phyloP scores from a whole-genome alignment of 2,329 filamentous ascomycete species.

The Exophiala xenobiotica region DNA sequence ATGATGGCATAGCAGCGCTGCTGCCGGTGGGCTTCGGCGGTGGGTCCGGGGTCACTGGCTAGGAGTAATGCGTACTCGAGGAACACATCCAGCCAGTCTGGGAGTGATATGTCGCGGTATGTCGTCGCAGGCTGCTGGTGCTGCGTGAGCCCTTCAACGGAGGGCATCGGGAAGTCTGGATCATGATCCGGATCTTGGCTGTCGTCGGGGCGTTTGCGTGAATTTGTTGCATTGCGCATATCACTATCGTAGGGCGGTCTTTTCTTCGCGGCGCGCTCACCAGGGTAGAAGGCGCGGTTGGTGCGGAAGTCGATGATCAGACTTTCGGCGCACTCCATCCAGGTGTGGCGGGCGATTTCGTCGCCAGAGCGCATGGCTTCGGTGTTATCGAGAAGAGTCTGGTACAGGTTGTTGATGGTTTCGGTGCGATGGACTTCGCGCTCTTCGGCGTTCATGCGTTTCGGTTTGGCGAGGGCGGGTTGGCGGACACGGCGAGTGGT shows the following conservation, averaged over 20 bases:
- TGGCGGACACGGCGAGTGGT: constrained; percentile 6
- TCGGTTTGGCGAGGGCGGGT: constrained; percentile 23
- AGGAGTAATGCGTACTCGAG: constrained; percentile 80
- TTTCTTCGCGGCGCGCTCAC: not conserved
- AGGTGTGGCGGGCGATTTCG: constrained; percentile 52
- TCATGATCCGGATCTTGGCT: constrained; percentile 9
- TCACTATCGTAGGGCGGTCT: constrained; percentile 39
- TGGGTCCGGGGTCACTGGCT: constrained; percentile 61
- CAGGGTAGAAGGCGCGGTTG: constrained; percentile 60
- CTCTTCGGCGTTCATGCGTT: constrained; percentile 32
- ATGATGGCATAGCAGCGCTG: constrained; percentile 70
- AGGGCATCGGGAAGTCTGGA: constrained; percentile 17
- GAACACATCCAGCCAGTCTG: constrained; percentile 86
- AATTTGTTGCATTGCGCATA: constrained; percentile 39
- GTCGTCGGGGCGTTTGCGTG: constrained; percentile 7
- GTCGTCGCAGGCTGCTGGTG: constrained; percentile 37
- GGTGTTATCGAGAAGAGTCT: constrained; percentile 49
- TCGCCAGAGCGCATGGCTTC: constrained; percentile 51
- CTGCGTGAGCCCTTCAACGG: constrained; percentile 16
- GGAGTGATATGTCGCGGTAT: constrained; percentile 77
- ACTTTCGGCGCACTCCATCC: constrained; percentile 59
- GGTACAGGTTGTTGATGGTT: constrained; percentile 46
- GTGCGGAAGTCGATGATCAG: constrained; percentile 61
- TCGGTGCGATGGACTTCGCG: constrained; percentile 41
- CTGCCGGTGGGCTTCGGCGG: constrained; percentile 41